A percentile compares a stretch with the other conserved stretches of the same genome.
phyloP scores from a whole-genome alignment of 495 filamentous ascomycete species.

The Neurospora tetrasperma region DNA sequence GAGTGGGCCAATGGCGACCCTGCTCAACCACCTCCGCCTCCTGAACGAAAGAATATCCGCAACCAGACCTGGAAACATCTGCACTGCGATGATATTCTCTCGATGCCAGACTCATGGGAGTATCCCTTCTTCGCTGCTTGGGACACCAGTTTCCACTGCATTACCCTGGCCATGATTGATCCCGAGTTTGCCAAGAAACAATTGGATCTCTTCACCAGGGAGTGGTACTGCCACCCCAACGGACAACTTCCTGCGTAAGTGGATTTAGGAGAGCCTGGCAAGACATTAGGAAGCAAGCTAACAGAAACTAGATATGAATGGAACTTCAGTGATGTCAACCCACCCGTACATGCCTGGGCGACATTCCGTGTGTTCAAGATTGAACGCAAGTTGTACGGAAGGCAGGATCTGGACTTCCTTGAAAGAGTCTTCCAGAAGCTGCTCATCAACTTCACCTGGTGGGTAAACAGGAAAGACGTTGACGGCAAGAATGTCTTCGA shows the following conservation, averaged over 20 bases:
- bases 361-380: conserved; percentile 95
- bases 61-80: conserved; percentile 90
- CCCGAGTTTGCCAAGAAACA: conserved; percentile 98
- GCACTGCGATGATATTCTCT: conserved; percentile 85
- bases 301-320: conserved; percentile 60
- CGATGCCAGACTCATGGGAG: conserved; percentile 98
- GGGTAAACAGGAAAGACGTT: conserved; percentile 90
- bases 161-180: conserved; percentile 92
- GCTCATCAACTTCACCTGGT: conserved; percentile 96
- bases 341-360: conserved; percentile 93
- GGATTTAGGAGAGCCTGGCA: neutral
- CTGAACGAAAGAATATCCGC: conserved; percentile 66
- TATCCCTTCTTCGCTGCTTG: conserved; percentile 98
- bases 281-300: neutral
- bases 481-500: conserved; percentile 96
- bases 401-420: conserved; percentile 88
- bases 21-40: conserved; percentile 66
- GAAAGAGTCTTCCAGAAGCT: conserved; percentile 96
- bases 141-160: conserved; percentile 95
- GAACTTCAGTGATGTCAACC: conserved; percentile 97
- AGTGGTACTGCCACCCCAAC: conserved; percentile 99
- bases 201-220: conserved; percentile 84
- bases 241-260: conserved; percentile 64
- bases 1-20: conserved; percentile 85
- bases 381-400: conserved; percentile 91